Percentiles rank a stretch among this genome's conserved stretches.
Evolutionary conservation across 176 grass and related monocot species (phyloP).

Genomic region (Aegilops bicornis): DNA sequence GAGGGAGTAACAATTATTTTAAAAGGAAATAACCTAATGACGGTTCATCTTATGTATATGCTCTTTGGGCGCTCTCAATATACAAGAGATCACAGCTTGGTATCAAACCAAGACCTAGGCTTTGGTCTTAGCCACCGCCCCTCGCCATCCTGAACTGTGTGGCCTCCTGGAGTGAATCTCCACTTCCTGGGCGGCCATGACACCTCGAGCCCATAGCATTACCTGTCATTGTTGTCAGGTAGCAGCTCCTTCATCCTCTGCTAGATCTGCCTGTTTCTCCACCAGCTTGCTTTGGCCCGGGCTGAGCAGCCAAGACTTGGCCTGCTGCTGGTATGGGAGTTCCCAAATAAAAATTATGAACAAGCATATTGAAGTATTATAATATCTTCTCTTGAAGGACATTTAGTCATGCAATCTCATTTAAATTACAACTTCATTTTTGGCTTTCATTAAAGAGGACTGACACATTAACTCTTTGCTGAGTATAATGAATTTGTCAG

Average conservation of each 20-base stretch:
- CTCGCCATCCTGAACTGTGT: background rate
- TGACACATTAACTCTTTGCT: conserved; percentile 11
- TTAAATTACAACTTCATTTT: background rate
- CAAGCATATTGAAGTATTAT: background rate
- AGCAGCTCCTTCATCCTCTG: background rate
- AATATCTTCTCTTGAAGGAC: background rate
- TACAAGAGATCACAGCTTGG: background rate
- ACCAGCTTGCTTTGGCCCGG: background rate
- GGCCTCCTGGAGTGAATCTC: background rate
- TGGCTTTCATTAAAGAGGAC: background rate
- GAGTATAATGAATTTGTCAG: background rate
- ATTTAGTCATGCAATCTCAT: background rate
- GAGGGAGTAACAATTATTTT: background rate
- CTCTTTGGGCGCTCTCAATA: background rate
- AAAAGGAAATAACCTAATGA: background rate
- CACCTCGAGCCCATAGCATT: no score
- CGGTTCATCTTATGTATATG: background rate
- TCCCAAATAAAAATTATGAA: background rate
- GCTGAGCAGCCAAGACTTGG: background rate
- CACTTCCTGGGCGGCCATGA: background rate
- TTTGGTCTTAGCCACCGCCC: background rate
- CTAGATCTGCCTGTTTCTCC: background rate
- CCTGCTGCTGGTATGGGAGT: background rate
- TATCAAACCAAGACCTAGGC: background rate
- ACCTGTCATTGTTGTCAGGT: background rate